A percentile compares a stretch with the other conserved stretches of the same genome.
Conservation (phyloP, 2,329 filamentous ascomycete species). For the Aschersonia sp. region DNA sequence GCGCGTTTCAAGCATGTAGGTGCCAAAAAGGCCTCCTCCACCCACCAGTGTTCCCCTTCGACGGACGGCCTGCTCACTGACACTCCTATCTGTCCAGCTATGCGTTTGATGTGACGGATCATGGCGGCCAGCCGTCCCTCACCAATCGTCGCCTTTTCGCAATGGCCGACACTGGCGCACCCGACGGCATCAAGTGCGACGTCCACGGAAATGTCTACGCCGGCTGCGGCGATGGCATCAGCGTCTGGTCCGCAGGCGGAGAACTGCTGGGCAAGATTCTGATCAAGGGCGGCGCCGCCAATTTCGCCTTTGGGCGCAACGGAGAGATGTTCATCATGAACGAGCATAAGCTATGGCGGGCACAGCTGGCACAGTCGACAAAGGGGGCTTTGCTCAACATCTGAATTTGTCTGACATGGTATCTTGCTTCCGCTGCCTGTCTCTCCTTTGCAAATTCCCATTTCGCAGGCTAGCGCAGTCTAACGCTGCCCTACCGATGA, state of each 20-base stretch:
- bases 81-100: conserved; percentile 10
- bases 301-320: conserved; percentile 30
- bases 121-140: conserved; percentile 21
- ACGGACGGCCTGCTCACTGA: too few relatives aligned
- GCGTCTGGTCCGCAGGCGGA: conserved; percentile 30
- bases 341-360: conserved; percentile 26
- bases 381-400: conserved; percentile 10
- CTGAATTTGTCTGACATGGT: neutral
- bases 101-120: conserved; percentile 17
- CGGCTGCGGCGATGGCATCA: conserved; percentile 32
- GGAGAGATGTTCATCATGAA: conserved; percentile 31
- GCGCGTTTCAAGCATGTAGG: conserved; percentile 13
- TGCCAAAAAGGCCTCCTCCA: neutral
- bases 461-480: too few relatives aligned
- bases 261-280: conserved; percentile 29
- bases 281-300: conserved; percentile 25
- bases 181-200: conserved; percentile 32
- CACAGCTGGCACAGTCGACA: conserved; percentile 6
- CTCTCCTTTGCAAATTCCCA: neutral
- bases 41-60: neutral
- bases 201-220: conserved; percentile 31
- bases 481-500: too few relatives aligned
- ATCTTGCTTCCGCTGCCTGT: neutral
- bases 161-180: conserved; percentile 29
- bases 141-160: conserved; percentile 34